A percentile compares a stretch with the other conserved stretches of the same genome.
These are phyloP conservation scores for Croton laevigatus DNA, from an alignment of 441 rosid genomes.

Conservation along the genomic window DNA sequence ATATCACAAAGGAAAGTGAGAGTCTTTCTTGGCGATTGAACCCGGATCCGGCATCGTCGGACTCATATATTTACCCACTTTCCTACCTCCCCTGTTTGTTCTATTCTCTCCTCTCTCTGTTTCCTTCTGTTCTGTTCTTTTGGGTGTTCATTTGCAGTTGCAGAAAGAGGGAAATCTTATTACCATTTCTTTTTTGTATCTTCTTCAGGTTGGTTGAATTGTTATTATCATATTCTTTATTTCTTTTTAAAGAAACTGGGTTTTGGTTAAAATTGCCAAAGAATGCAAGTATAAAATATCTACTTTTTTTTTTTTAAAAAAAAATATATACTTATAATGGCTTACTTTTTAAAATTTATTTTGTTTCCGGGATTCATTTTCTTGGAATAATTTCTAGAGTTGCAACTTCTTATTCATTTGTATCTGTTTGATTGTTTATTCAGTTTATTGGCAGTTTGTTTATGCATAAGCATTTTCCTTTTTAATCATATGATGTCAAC, in stretches of 20 bases:
- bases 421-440: not conserved
- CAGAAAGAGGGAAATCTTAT: slow-evolving; percentile 19
- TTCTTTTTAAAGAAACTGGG: not conserved
- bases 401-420: no score
- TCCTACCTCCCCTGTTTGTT: not conserved
- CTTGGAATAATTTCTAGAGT: not conserved
- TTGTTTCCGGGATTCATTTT: not conserved
- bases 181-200: not conserved
- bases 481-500: not conserved
- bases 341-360: not conserved
- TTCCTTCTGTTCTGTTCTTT: not conserved
- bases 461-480: not conserved
- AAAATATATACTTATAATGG: not conserved
- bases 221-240: not conserved
- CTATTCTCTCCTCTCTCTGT: slow-evolving; percentile 1
- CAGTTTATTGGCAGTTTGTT: not conserved
- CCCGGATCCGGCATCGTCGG: slow-evolving; percentile 28
- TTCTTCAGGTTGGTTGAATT: slow-evolving; percentile 5
- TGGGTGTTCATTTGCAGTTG: not conserved
- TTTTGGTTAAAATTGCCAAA: slow-evolving; percentile 1
- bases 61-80: slow-evolving; percentile 5
- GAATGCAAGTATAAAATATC: not conserved
- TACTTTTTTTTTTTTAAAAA: not conserved
- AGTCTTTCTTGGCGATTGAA: slow-evolving; percentile 3
- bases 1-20: not conserved